Percentiles rank a stretch among this genome's conserved stretches.
These are phyloP conservation scores for Penicillium carneum DNA, from an alignment of 2,329 filamentous ascomycete species.

Conservation along the genomic window DNA sequence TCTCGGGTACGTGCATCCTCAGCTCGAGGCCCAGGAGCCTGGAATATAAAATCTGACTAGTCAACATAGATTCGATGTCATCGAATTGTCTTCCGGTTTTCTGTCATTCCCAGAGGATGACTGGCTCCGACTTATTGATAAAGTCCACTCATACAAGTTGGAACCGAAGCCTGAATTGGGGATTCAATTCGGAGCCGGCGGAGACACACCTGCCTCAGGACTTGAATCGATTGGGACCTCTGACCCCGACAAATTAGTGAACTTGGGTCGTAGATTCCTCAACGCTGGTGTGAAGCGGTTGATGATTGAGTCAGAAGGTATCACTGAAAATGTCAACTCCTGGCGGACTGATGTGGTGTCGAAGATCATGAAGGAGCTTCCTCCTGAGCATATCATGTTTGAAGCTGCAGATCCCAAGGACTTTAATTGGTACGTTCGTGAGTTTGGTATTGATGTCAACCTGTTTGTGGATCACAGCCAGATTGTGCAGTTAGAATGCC, in stretches of 20 bases:
- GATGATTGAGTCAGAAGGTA: conserved; percentile 68
- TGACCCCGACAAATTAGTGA: conserved; percentile 59
- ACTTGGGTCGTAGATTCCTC: conserved; percentile 60
- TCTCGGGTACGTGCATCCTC: conserved; percentile 48
- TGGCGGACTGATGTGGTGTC: conserved; percentile 66
- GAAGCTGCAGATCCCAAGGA: conserved; percentile 64
- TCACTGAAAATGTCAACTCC: conserved; percentile 63
- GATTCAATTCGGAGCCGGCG: conserved; percentile 65
- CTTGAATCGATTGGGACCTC: conserved; percentile 59
- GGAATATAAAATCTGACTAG: conserved; percentile 8
- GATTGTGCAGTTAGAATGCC: conserved; percentile 62
- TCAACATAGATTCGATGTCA: conserved; percentile 58
- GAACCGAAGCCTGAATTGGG: conserved; percentile 64
- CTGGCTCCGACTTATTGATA: conserved; percentile 61
- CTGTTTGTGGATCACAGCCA: conserved; percentile 66
- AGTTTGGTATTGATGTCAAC: conserved; percentile 66
- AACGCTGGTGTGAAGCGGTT: conserved; percentile 62
- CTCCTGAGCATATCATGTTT: conserved; percentile 64
- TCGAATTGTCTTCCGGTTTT: conserved; percentile 63
- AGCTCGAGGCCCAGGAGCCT: background rate
- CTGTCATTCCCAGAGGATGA: conserved; percentile 62
- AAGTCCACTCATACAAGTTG: conserved; percentile 57
- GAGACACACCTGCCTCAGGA: conserved; percentile 58
- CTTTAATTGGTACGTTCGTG: conserved; percentile 64
- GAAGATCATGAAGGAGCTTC: conserved; percentile 60